Evolutionary conservation across 2,329 filamentous ascomycete species (phyloP).

Genomic region (Xylaria sp.): DNA sequence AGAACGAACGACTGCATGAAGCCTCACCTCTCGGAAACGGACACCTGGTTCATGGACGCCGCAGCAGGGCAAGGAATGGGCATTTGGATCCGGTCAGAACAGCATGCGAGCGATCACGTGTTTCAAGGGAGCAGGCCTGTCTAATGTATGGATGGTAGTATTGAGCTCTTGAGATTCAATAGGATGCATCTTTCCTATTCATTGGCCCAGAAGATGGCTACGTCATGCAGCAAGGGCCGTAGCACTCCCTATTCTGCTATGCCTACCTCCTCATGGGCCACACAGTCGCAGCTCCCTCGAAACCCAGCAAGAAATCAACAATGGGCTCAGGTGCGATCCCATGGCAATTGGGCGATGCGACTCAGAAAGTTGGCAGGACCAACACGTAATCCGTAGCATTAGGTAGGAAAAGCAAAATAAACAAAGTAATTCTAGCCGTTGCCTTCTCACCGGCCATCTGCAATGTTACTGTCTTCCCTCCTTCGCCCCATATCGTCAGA

Average conservation of each 20-base stretch:
- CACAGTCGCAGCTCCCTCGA: background rate
- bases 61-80: background rate
- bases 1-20: background rate
- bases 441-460: background rate
- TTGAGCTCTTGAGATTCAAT: no score
- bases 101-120: background rate
- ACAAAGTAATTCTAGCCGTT: background rate
- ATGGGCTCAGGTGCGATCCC: background rate
- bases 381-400: background rate
- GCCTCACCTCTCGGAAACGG: no score
- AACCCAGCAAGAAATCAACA: background rate
- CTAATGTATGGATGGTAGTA: no score
- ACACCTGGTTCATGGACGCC: background rate
- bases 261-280: no score
- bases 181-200: no score
- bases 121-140: background rate
- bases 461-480: background rate
- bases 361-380: background rate
- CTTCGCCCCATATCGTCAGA: slow-evolving; percentile 6
- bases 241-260: no score
- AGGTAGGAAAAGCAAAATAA: background rate
- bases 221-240: background rate
- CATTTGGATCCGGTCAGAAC: background rate
- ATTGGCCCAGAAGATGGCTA: background rate
- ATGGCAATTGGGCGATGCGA: background rate